phyloP scores from a whole-genome alignment of 2,329 filamentous ascomycete species.

The Colletotrichum tropicale region DNA sequence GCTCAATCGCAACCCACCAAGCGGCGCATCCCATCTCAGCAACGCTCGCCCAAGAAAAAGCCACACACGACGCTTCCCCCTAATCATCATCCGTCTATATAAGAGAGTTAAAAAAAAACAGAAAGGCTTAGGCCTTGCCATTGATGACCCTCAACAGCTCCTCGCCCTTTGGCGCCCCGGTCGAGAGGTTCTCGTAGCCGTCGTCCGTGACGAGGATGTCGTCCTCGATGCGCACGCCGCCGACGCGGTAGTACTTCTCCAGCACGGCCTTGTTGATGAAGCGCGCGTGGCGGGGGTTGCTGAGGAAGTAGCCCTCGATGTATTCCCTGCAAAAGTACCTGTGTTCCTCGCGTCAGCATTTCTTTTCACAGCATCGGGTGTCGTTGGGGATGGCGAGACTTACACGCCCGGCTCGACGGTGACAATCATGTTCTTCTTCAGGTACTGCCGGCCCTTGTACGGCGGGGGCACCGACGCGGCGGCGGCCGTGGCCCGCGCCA shows the following conservation, averaged over 20 bases:
- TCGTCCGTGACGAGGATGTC: constrained; percentile 80
- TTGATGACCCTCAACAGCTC: constrained; percentile 70
- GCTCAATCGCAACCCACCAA: not conserved
- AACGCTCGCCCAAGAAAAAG: not conserved
- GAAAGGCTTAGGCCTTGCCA: constrained; percentile 20
- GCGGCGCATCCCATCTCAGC: not conserved
- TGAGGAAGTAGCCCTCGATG: constrained; percentile 71
- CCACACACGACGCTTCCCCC: not conserved
- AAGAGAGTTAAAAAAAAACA: not conserved
- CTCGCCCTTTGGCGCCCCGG: constrained; percentile 72
- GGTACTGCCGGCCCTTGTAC: constrained; percentile 39
- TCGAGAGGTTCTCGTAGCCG: constrained; percentile 84
- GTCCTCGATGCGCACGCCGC: constrained; percentile 93
- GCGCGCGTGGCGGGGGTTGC: constrained; percentile 59
- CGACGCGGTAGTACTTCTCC: constrained; percentile 75
- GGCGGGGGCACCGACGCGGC: constrained; percentile 26
- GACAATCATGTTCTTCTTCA: constrained; percentile 70
- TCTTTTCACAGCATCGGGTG: not conserved
- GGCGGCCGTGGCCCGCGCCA: constrained; percentile 25
- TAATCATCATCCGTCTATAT: not conserved
- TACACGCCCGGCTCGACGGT: constrained; percentile 80
- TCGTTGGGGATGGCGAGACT: constrained; percentile 28
- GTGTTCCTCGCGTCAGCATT: not conserved
- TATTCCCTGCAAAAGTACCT: constrained; percentile 80
- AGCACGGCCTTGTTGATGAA: constrained; percentile 71